phyloP scores from a whole-genome alignment of 805 yeast species.

The Monosporozyma aerobia region DNA sequence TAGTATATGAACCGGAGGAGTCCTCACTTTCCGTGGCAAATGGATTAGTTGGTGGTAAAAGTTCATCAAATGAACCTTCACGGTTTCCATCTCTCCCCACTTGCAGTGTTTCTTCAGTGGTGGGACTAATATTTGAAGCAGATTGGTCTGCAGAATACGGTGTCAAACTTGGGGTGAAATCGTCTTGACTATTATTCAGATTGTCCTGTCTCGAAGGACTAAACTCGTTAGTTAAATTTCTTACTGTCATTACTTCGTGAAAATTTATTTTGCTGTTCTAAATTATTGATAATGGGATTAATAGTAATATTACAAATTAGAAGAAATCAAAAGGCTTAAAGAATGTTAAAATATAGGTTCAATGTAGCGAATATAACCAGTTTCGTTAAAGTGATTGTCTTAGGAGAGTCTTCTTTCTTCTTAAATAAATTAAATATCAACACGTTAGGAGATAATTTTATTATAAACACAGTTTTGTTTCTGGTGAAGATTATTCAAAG shows the following conservation, averaged over 20 bases:
- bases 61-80: background rate
- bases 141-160: background rate
- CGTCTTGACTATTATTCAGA: background rate
- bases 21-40: background rate
- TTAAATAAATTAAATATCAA: background rate
- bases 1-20: background rate
- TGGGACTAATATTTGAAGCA: background rate
- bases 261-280: background rate
- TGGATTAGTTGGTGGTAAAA: conserved; percentile 2
- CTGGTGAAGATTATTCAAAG: background rate
- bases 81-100: background rate
- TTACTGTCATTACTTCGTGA: conserved; percentile 2
- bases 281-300: background rate
- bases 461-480: background rate
- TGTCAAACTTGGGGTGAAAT: background rate
- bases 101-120: background rate
- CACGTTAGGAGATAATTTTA: background rate
- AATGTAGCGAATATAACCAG: background rate
- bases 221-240: conserved; percentile 7
- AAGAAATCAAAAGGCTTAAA: background rate
- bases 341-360: background rate
- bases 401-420: background rate
- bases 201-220: background rate
- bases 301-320: background rate
- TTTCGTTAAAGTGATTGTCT: background rate